Evolutionary conservation across 2,329 filamentous ascomycete genomes (phyloP).

Genomic region (Aureobasidium sp.): DNA sequence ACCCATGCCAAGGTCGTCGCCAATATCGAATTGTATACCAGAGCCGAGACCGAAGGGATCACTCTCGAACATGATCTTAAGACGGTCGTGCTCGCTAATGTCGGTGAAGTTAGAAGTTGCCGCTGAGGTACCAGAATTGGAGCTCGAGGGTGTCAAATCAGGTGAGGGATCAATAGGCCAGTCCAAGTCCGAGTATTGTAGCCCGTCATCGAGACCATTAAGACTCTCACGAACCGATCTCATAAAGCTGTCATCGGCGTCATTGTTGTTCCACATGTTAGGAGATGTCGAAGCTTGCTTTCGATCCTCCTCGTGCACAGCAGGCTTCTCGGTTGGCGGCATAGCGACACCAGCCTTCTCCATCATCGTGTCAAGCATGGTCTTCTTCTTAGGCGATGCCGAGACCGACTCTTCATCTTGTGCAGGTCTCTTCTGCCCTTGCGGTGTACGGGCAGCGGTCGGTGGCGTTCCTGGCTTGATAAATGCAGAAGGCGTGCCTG

Average conservation of each 20-base stretch:
- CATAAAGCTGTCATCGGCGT: conserved; percentile 8
- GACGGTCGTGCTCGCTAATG: conserved; percentile 33
- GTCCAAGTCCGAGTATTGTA: conserved; percentile 14
- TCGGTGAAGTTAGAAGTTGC: conserved; percentile 34
- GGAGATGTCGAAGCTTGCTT: conserved; percentile 20
- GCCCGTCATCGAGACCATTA: conserved; percentile 16
- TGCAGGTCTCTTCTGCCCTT: conserved; percentile 14
- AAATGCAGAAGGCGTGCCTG: conserved; percentile 19
- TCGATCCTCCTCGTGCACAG: conserved; percentile 1
- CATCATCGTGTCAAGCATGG: conserved; percentile 19
- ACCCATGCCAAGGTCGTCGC: conserved; percentile 6
- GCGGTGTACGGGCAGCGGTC: conserved; percentile 12
- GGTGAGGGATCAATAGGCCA: conserved; percentile 20
- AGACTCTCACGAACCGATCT: conserved; percentile 17
- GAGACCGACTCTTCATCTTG: conserved; percentile 17
- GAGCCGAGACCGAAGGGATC: conserved; percentile 19
- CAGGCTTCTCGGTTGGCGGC: conserved; percentile 17
- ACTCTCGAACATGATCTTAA: conserved; percentile 30
- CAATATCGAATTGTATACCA: neutral
- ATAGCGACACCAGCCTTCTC: conserved; percentile 14
- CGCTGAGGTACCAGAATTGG: conserved; percentile 23
- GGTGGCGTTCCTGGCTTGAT: conserved; percentile 16
- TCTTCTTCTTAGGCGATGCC: conserved; percentile 18
- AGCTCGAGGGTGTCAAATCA: conserved; percentile 18
- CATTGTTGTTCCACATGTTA: neutral